Evolutionary conservation across 1,284 basidiomycete species (phyloP), one percentile per base, ranked within the genome.

Genomic region (Trichosporon ovoides): DNA sequence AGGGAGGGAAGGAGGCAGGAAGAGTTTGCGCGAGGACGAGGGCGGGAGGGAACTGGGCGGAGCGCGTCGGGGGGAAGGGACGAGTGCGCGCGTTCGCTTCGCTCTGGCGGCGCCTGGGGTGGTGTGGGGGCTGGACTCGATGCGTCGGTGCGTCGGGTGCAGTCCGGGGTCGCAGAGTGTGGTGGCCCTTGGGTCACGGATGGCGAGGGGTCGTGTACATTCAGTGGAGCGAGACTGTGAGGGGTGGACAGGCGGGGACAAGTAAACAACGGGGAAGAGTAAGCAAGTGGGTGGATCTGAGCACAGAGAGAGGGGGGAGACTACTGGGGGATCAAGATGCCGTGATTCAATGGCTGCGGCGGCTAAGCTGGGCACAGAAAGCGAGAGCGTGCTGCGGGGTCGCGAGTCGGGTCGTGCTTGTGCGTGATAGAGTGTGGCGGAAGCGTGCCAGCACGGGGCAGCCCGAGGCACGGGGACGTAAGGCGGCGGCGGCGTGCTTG

Each of bases 101-200:
- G n/a, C n/a, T n/a, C n/a, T n/a, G n/a, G n/a, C n/a, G n/a, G n/a
- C n/a, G n/a, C n/a, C n/a, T n/a, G n/a, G 43, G 22, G 43, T 16
- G 28, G 7, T 48, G 22, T 24, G 22, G 18, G 24, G 22, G 24
- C 14, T 14, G 14, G 43, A 31, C 43, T 48, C n/a, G 16, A 18
- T 48, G 22, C 43, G 43, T 48, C 43, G 43, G 43, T 9, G 12
- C 35, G 35, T 9, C 3, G 6, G 11, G 13, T 48, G n/a, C 19
- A 48, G 14, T 28, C n/a, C 43, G 28, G 16, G 43, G 43, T 48
- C 43, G 43, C 43, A 13, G 22, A 16, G 43, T n/a, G n/a, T n/a
- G n/a, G n/a, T 48, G 24, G 24, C 43, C 43, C 43, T 48, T 48
- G 43, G 43, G 43, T 48, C 43, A 48, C 43, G 43, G 28, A n/a